These are phyloP conservation scores for Botryosphaeria dothidea DNA, from an alignment of 2,329 filamentous ascomycete genomes.

Conservation along the genomic window DNA sequence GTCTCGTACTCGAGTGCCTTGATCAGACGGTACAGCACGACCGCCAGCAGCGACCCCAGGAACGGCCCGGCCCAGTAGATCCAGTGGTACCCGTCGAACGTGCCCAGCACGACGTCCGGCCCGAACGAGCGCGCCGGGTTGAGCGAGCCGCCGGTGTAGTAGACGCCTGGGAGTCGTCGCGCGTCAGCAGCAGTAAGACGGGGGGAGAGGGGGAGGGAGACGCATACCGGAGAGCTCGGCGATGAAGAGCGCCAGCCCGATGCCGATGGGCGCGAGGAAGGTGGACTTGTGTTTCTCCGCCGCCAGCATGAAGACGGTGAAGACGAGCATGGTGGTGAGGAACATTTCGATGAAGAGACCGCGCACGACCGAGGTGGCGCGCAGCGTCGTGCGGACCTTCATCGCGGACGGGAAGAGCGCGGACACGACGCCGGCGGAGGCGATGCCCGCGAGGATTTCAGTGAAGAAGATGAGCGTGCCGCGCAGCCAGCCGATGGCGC, in stretches of 20 bases:
- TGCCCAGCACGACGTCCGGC: slow-evolving; percentile 41
- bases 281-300: slow-evolving; percentile 34
- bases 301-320: slow-evolving; percentile 36
- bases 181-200: too few relatives aligned
- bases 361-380: slow-evolving; percentile 30
- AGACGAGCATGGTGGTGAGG: slow-evolving; percentile 40
- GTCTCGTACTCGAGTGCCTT: slow-evolving; percentile 44
- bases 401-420: slow-evolving; percentile 32
- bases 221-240: slow-evolving; percentile 11
- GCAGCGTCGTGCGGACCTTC: slow-evolving; percentile 36
- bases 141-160: slow-evolving; percentile 46
- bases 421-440: slow-evolving; percentile 31
- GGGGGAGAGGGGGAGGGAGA: neutral
- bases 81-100: slow-evolving; percentile 46
- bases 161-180: slow-evolving; percentile 33
- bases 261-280: slow-evolving; percentile 28
- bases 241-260: slow-evolving; percentile 28
- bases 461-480: slow-evolving; percentile 35
- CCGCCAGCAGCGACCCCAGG: slow-evolving; percentile 39
- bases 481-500: slow-evolving; percentile 28
- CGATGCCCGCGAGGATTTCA: slow-evolving; percentile 28
- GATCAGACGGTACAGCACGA: slow-evolving; percentile 41
- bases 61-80: slow-evolving; percentile 52
- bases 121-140: slow-evolving; percentile 51
- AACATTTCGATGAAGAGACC: slow-evolving; percentile 44